Evolutionary conservation across 106 monocot species (phyloP).

Genomic region (Acorus calamus): DNA sequence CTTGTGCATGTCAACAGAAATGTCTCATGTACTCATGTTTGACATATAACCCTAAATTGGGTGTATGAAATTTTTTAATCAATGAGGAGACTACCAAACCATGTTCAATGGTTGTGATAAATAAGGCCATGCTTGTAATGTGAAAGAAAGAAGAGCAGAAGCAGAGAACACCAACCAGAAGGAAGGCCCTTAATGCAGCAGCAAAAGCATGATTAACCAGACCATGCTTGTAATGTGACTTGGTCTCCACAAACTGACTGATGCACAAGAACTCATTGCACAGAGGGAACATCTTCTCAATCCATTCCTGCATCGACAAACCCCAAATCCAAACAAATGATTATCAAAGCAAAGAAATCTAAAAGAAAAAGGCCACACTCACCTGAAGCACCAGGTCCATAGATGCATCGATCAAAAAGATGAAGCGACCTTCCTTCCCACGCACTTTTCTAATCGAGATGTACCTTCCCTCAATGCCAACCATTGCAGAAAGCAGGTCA

Average conservation of each 20-base stretch:
- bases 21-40: too few relatives aligned
- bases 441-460: constrained; percentile 69
- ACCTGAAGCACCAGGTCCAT: constrained; percentile 92
- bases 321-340: not conserved
- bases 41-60: too few relatives aligned
- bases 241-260: constrained; percentile 82
- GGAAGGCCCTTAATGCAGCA: constrained; percentile 75
- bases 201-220: constrained; percentile 94
- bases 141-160: not conserved
- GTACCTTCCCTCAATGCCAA: constrained; percentile 90
- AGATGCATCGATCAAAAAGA: constrained; percentile 72
- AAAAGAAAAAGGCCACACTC: not conserved
- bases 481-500: constrained; percentile 71
- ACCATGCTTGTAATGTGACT: constrained; percentile 76
- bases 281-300: constrained; percentile 70
- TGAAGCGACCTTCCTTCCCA: constrained; percentile 53
- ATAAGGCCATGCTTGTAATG: too few relatives aligned
- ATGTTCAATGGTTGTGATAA: too few relatives aligned
- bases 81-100: too few relatives aligned
- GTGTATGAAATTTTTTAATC: too few relatives aligned
- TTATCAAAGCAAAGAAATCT: too few relatives aligned
- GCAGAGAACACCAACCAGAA: constrained; percentile 41
- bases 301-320: constrained; percentile 55
- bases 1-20: too few relatives aligned
- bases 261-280: constrained; percentile 69